A percentile compares a stretch with the other conserved stretches of the same genome.
These are phyloP conservation scores for Hibiscus syriacus DNA, from an alignment of 345 rosid species.

Conservation along the genomic window DNA sequence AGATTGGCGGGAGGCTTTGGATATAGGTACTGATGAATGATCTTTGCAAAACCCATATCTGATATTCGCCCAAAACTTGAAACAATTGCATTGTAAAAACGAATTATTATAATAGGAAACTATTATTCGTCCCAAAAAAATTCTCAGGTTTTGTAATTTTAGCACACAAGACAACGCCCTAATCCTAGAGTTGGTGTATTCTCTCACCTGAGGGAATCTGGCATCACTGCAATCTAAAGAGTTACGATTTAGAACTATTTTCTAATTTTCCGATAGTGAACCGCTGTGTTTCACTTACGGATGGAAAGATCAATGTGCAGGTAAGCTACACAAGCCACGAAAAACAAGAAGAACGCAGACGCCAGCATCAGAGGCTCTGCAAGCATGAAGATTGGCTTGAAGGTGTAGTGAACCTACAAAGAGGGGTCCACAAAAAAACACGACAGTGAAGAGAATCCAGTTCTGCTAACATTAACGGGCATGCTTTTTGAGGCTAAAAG, in stretches of 20 bases:
- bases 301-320: slow-evolving; percentile 74
- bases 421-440: background rate
- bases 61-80: too few relatives aligned
- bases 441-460: background rate
- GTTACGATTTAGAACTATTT: background rate
- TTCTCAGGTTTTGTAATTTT: slow-evolving; percentile 3
- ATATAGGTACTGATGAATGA: too few relatives aligned
- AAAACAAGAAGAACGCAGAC: slow-evolving; percentile 67
- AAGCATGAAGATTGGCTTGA: slow-evolving; percentile 93
- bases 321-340: slow-evolving; percentile 68
- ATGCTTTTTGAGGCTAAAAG: background rate
- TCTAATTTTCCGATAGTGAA: background rate
- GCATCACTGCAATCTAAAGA: slow-evolving; percentile 10
- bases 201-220: slow-evolving; percentile 2
- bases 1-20: too few relatives aligned
- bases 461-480: background rate
- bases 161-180: slow-evolving; percentile 1
- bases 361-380: slow-evolving; percentile 92
- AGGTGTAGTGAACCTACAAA: slow-evolving; percentile 77
- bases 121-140: too few relatives aligned
- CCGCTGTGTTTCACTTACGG: slow-evolving; percentile 30
- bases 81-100: too few relatives aligned
- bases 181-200: background rate
- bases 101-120: too few relatives aligned
- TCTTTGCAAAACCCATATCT: too few relatives aligned